phyloP scores from a whole-genome alignment of 2,329 filamentous ascomycete genomes.

The Emericellopsis atlantica region DNA sequence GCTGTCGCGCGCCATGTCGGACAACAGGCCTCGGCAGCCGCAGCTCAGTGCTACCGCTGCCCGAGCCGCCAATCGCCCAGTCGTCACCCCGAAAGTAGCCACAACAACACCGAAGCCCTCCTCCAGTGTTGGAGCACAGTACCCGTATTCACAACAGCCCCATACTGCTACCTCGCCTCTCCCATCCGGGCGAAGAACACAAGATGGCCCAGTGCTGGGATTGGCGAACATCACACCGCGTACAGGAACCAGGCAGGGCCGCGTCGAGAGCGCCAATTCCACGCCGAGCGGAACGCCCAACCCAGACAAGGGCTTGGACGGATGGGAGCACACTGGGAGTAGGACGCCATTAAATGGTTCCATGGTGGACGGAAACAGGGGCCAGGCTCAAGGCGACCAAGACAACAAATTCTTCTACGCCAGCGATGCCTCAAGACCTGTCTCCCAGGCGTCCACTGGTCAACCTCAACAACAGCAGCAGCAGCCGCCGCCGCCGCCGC shows the following conservation, averaged over 20 bases:
- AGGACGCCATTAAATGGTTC: conserved; percentile 17
- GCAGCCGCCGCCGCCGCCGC: too few species aligned
- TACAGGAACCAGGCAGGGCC: conserved; percentile 28
- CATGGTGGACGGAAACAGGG: conserved; percentile 16
- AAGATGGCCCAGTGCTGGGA: conserved; percentile 1
- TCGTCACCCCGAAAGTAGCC: conserved; percentile 44
- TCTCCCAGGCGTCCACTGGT: conserved; percentile 15
- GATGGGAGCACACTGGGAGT: conserved; percentile 23
- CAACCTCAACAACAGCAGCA: too few species aligned
- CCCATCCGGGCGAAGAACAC: conserved; percentile 13
- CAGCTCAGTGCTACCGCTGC: conserved; percentile 51
- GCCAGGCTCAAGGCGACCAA: conserved; percentile 10
- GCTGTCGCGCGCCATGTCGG: background rate
- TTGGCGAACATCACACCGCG: background rate
- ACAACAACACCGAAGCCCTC: conserved; percentile 6
- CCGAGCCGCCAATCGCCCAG: conserved; percentile 34
- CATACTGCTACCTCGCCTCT: conserved; percentile 25
- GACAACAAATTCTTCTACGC: conserved; percentile 79
- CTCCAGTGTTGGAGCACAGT: too few species aligned
- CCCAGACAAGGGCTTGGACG: conserved; percentile 25
- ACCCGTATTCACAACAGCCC: background rate
- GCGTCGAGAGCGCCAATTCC: conserved; percentile 54
- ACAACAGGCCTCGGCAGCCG: conserved; percentile 52
- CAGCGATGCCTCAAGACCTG: conserved; percentile 50
- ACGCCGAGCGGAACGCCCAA: conserved; percentile 54